These are phyloP conservation scores for Antrodiella citrinella DNA, from an alignment of 768 basidiomycete genomes.

Conservation along the genomic window DNA sequence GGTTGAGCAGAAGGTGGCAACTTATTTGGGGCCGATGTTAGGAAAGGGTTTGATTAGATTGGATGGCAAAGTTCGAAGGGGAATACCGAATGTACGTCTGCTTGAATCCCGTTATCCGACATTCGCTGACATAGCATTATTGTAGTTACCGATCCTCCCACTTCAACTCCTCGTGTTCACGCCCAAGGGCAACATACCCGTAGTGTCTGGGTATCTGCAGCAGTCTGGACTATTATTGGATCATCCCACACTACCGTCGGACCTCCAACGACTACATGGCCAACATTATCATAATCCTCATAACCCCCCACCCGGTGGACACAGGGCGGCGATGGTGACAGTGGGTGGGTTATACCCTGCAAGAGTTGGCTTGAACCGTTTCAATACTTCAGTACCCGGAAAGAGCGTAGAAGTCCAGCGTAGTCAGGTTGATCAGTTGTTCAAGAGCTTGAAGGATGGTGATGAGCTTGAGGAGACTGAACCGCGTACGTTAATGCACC, in stretches of 20 bases:
- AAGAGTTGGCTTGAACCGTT: constrained; percentile 30
- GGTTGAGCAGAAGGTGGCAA: constrained; percentile 80
- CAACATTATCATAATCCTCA: constrained; percentile 87
- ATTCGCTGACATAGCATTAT: not conserved
- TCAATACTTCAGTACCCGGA: constrained; percentile 49
- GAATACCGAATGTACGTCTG: constrained; percentile 49
- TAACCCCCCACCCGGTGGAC: constrained; percentile 68
- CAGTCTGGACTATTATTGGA: constrained; percentile 64
- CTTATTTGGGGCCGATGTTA: constrained; percentile 73
- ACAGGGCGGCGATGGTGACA: constrained; percentile 31
- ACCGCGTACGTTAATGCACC: constrained; percentile 48
- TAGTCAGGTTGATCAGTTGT: constrained; percentile 89
- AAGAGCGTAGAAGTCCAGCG: constrained; percentile 89
- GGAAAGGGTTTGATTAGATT: constrained; percentile 76
- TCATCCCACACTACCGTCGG: constrained; percentile 68
- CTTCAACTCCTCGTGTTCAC: constrained; percentile 88
- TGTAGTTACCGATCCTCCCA: constrained; percentile 72
- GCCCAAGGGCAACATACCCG: constrained; percentile 84
- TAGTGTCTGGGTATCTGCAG: constrained; percentile 71
- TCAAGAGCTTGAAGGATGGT: constrained; percentile 80
- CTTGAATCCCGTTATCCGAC: constrained; percentile 12
- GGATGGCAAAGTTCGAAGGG: constrained; percentile 68
- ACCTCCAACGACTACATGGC: constrained; percentile 42
- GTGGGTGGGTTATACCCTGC: not conserved
- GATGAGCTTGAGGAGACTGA: constrained; percentile 84